phyloP scores from a whole-genome alignment of 1,284 basidiomycete genomes.

The Tilletia caries region DNA sequence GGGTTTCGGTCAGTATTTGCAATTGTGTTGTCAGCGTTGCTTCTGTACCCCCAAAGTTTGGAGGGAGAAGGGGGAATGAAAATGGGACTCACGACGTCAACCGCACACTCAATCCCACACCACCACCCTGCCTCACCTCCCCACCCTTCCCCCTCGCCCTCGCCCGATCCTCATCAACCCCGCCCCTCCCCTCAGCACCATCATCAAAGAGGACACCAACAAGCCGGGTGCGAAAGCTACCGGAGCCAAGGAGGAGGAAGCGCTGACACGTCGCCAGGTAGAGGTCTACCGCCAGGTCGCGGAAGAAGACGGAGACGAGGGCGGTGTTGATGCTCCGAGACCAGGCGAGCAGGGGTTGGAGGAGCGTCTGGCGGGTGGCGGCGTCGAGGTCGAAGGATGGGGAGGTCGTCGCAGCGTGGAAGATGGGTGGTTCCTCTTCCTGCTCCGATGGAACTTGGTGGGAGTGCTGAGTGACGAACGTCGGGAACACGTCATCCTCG shows the following conservation, averaged over 20 bases:
- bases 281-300: conserved; percentile 32
- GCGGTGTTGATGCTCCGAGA: conserved; percentile 37
- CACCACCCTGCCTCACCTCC: background rate
- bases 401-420: background rate
- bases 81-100: background rate
- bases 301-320: conserved; percentile 43
- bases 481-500: too few relatives aligned
- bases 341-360: conserved; percentile 32
- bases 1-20: too few relatives aligned
- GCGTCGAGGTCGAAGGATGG: too few relatives aligned
- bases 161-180: background rate
- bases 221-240: conserved; percentile 27
- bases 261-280: conserved; percentile 41
- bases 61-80: too few relatives aligned
- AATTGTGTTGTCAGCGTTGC: too few relatives aligned
- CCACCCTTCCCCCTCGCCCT: background rate
- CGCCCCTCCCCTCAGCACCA: background rate
- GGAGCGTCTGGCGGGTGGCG: background rate
- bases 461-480: too few relatives aligned
- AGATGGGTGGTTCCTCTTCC: too few relatives aligned
- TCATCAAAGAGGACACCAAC: conserved; percentile 32
- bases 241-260: conserved; percentile 35
- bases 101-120: background rate
- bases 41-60: too few relatives aligned
- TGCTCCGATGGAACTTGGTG: too few relatives aligned